Conservation (phyloP, 1,284 basidiomycete genomes). For the Golubevia sp. region DNA sequence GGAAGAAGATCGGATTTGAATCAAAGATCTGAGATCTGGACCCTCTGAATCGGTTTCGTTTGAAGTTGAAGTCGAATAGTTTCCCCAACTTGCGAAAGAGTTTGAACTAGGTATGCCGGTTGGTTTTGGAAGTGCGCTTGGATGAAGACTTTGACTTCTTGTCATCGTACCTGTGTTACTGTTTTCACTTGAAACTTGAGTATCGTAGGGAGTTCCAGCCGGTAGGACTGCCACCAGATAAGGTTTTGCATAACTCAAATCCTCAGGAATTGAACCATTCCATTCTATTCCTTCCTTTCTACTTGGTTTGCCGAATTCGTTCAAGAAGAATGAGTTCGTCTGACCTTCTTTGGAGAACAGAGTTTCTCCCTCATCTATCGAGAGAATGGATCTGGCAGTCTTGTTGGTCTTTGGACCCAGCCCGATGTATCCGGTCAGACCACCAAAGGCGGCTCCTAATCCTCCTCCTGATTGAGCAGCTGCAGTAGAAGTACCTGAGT, state of each 20-base stretch:
- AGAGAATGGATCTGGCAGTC: conserved; percentile 29
- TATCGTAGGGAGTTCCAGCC: background rate
- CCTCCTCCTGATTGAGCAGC: background rate
- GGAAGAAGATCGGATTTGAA: background rate
- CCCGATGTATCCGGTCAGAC: conserved; percentile 41
- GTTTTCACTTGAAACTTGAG: background rate
- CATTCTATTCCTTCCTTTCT: conserved; percentile 42
- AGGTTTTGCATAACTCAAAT: conserved; percentile 37
- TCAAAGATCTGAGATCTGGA: background rate
- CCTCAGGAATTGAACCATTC: conserved; percentile 35
- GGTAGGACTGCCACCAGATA: conserved; percentile 44
- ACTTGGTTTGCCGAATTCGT: conserved; percentile 35
- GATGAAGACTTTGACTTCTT: conserved; percentile 6
- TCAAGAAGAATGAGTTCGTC: conserved; percentile 6
- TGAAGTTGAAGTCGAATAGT: no score
- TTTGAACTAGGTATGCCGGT: no score
- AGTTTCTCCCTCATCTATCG: conserved; percentile 24
- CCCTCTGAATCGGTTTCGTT: no score
- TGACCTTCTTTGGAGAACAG: conserved; percentile 8
- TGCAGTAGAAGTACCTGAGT: no score
- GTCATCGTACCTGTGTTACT: conserved; percentile 19
- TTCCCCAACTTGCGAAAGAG: no score
- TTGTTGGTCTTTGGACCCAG: conserved; percentile 14
- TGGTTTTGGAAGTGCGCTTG: background rate
- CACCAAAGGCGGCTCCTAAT: conserved; percentile 20